Evolutionary conservation across 306 rosid species (phyloP), one percentile per base, ranked within the genome.

Genomic region (Begonia masoniana): DNA sequence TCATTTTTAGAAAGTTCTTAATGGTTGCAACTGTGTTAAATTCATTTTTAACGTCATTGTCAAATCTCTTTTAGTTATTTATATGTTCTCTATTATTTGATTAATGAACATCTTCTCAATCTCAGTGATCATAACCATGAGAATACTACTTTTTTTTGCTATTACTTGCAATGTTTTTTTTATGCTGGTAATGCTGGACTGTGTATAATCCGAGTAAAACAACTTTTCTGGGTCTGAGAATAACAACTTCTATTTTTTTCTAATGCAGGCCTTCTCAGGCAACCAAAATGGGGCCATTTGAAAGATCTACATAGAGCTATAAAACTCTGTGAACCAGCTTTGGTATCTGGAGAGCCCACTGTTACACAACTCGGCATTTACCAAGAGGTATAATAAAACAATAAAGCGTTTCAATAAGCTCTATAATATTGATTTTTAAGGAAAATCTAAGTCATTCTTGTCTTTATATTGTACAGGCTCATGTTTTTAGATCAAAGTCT

Each of bases 201-300:
- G 9, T 31, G 39, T 7, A 31, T 31, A 3, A 31, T 31, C 2
- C 8, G 39, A 31, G 39, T 31, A 31, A 31, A 31, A 31, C 3
- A 31, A 31, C 39, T 31, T 31, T 31, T 31, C 39, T 31, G 39
- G 39, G 39, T 31, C 9, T 5, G 39, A 31, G 7, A 31, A 31
- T 31, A 4, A 10, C 11, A 15, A 45, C 15, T n/a, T n/a, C n/a
- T 13, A 52, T 55, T 17, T 43, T 56, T 59, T 43, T n/a, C 19
- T 12, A 52, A 46, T 66, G 71, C 86, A 91, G 99, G 99, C 62
- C 64, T 91, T 39, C 55, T 60, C 45, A 77, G 88, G 74, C 83
- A 86, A 54, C 99, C 99, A 2, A 91, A 91, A 62, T 91, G 99
- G 99, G 99, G 99, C 46, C 99, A 91, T 77, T 62, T 91, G 63